Evolutionary conservation across 805 yeast genomes (phyloP).

Genomic region (Ogataea nakhonphanomensis): DNA sequence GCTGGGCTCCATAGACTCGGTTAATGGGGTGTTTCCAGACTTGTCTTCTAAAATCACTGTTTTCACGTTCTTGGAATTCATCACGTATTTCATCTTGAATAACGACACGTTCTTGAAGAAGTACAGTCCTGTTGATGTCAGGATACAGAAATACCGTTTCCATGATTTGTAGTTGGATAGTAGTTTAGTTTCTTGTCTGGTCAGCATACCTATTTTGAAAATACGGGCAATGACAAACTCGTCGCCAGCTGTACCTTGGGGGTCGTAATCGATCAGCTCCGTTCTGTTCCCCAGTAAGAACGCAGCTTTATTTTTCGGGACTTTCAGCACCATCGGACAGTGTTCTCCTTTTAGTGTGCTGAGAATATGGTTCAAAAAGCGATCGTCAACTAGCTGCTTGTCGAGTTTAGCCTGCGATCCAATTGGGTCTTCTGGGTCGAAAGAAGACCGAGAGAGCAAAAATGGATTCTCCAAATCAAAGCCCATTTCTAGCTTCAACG

Average conservation of each 20-base stretch:
- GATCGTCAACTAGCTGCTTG: slow-evolving; percentile 16
- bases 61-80: slow-evolving; percentile 14
- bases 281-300: slow-evolving; percentile 21
- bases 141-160: slow-evolving; percentile 44
- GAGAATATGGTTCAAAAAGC: slow-evolving; percentile 14
- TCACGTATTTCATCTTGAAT: slow-evolving; percentile 30
- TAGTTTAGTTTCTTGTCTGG: slow-evolving; percentile 37
- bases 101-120: slow-evolving; percentile 40
- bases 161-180: slow-evolving; percentile 32
- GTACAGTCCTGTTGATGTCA: slow-evolving; percentile 48
- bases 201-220: slow-evolving; percentile 38
- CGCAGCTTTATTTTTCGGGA: slow-evolving; percentile 25
- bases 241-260: slow-evolving; percentile 11
- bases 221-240: slow-evolving; percentile 34
- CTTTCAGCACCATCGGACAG: slow-evolving; percentile 25
- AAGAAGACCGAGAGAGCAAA: slow-evolving; percentile 3
- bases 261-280: slow-evolving; percentile 11
- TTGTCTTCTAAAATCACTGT: slow-evolving; percentile 30
- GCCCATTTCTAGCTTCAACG: slow-evolving; percentile 21
- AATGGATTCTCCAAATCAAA: slow-evolving; percentile 25
- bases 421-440: slow-evolving; percentile 10
- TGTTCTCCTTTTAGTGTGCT: slow-evolving; percentile 15
- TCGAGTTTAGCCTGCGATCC: slow-evolving; percentile 10
- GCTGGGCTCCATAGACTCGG: slow-evolving; percentile 27
- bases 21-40: slow-evolving; percentile 10